These are phyloP conservation scores for Carex littledalei DNA, from an alignment of 176 grass and related monocot species.

Conservation along the genomic window DNA sequence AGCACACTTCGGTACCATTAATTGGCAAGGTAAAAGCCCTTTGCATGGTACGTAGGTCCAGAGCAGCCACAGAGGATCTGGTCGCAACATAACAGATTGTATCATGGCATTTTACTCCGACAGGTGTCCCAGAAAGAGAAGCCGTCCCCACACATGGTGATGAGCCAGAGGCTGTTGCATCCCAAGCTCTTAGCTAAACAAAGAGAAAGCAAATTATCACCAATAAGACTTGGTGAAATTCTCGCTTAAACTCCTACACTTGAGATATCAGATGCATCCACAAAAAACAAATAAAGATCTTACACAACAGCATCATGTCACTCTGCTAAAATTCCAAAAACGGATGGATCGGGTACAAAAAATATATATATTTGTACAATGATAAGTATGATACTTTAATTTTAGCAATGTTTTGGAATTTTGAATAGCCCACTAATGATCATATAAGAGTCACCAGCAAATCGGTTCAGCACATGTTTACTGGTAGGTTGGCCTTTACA, in stretches of 20 bases:
- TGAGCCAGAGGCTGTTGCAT: slow-evolving; percentile 51
- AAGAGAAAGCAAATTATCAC: background rate
- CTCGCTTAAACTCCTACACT: background rate
- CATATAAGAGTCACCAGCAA: background rate
- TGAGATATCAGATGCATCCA: background rate
- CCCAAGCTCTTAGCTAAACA: slow-evolving; percentile 79
- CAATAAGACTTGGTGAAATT: background rate
- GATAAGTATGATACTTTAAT: background rate
- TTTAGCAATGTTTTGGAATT: background rate
- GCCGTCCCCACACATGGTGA: slow-evolving; percentile 68
- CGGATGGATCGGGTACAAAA: background rate
- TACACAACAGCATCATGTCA: background rate
- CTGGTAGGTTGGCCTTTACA: background rate
- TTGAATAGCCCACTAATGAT: too few species aligned
- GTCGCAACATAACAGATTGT: slow-evolving; percentile 68
- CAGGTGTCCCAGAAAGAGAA: slow-evolving; percentile 38
- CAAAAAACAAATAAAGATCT: background rate
- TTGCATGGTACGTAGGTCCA: slow-evolving; percentile 82
- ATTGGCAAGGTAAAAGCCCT: slow-evolving; percentile 57
- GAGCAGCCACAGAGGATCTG: slow-evolving; percentile 43
- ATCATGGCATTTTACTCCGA: slow-evolving; percentile 60
- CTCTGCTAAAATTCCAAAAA: background rate
- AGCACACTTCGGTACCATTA: slow-evolving; percentile 44
- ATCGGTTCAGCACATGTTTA: background rate
- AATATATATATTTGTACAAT: background rate